Evolutionary conservation across 1,139 yeast species (phyloP).

Genomic region (Candida labiduridarum): DNA sequence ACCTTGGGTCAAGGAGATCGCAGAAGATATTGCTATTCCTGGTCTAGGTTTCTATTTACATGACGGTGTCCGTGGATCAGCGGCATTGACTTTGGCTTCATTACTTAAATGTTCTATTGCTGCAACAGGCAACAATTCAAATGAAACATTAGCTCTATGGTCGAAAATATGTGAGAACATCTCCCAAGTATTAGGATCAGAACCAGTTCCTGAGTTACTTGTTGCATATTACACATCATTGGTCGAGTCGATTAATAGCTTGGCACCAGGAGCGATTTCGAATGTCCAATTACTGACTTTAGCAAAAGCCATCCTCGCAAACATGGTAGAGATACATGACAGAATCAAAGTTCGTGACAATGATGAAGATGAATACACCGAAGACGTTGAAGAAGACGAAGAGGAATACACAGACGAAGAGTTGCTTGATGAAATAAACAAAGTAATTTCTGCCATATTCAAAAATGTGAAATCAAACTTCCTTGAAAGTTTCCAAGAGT

Average conservation of each 20-base stretch:
- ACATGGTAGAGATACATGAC: slow-evolving; percentile 67
- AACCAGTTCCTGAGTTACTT: slow-evolving; percentile 83
- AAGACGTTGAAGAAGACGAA: slow-evolving; percentile 76
- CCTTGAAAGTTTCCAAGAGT: slow-evolving; percentile 62
- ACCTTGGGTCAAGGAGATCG: slow-evolving; percentile 80
- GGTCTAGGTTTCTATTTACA: slow-evolving; percentile 89
- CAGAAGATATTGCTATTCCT: slow-evolving; percentile 80
- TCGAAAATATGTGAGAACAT: slow-evolving; percentile 67
- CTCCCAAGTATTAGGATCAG: slow-evolving; percentile 67
- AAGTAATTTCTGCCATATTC: slow-evolving; percentile 74
- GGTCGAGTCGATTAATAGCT: slow-evolving; percentile 64
- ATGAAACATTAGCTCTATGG: slow-evolving; percentile 72
- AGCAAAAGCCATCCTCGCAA: slow-evolving; percentile 60
- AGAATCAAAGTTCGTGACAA: slow-evolving; percentile 73
- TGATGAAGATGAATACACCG: slow-evolving; percentile 71
- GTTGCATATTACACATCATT: slow-evolving; percentile 78
- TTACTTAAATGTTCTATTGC: slow-evolving; percentile 68
- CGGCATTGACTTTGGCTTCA: slow-evolving; percentile 83
- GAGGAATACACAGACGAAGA: slow-evolving; percentile 91
- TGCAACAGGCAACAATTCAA: slow-evolving; percentile 59
- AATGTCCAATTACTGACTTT: slow-evolving; percentile 59
- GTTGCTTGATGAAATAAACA: slow-evolving; percentile 80
- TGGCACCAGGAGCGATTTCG: slow-evolving; percentile 65
- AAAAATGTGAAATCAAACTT: slow-evolving; percentile 61
- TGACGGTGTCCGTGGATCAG: slow-evolving; percentile 91